Conservation (phyloP, 805 yeast species). For the Dipodascus albidus region DNA sequence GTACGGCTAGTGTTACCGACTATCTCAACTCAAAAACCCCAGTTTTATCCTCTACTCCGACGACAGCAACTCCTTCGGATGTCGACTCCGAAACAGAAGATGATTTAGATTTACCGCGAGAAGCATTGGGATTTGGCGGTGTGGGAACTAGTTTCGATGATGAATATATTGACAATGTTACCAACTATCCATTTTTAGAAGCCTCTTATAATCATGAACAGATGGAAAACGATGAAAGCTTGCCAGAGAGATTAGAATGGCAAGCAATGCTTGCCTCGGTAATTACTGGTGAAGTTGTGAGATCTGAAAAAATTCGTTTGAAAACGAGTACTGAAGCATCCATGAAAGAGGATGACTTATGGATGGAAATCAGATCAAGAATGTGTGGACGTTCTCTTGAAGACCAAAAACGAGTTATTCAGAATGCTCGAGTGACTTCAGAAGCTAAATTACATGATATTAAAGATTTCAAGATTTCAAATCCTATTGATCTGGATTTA, state of each 20-base stretch:
- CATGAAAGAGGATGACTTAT: constrained; percentile 50
- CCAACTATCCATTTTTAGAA: background rate
- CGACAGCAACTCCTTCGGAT: constrained; percentile 1
- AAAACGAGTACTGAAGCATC: constrained; percentile 34
- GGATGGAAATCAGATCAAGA: constrained; percentile 83
- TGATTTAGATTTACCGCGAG: background rate
- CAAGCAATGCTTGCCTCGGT: constrained; percentile 87
- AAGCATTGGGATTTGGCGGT: background rate
- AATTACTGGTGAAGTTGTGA: constrained; percentile 88
- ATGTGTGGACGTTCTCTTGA: constrained; percentile 67
- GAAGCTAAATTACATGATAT: constrained; percentile 65
- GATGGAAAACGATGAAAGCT: constrained; percentile 14
- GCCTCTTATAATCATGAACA: background rate
- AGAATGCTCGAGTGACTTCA: constrained; percentile 58
- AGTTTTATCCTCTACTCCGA: background rate
- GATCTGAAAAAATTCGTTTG: constrained; percentile 56
- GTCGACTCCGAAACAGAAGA: background rate
- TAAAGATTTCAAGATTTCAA: constrained; percentile 43
- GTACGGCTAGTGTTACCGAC: background rate
- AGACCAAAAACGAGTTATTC: constrained; percentile 60
- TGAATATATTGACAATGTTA: background rate
- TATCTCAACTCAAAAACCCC: background rate
- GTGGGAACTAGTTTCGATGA: background rate
- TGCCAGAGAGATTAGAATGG: constrained; percentile 81
- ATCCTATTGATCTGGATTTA: constrained; percentile 13